A percentile compares a stretch with the other conserved stretches of the same genome.
Evolutionary conservation across 208 protist genomes (phyloP).

Genomic region (Angomonas deanei): DNA sequence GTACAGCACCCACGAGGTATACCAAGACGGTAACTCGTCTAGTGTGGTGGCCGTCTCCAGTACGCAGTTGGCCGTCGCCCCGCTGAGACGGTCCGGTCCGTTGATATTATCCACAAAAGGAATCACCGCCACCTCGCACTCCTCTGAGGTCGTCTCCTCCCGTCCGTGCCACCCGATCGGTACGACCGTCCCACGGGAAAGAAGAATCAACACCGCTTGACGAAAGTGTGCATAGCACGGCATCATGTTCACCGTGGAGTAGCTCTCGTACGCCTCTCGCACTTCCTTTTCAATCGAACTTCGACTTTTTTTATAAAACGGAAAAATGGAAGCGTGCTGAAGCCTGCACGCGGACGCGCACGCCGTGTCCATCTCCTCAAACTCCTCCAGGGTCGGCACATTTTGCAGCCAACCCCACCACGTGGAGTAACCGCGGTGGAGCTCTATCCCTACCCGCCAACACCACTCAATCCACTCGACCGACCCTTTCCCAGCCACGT

Average conservation of each 20-base stretch:
- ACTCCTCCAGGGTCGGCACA: conserved; percentile 35
- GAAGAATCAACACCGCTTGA: conserved; percentile 57
- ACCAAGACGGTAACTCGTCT: conserved; percentile 69
- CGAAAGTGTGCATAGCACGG: conserved; percentile 33
- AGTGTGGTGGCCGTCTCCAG: conserved; percentile 58
- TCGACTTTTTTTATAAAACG: conserved; percentile 37
- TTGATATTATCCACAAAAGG: conserved; percentile 82
- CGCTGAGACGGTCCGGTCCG: conserved; percentile 24
- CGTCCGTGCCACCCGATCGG: not conserved
- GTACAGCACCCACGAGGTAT: conserved; percentile 29
- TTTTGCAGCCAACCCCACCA: conserved; percentile 83
- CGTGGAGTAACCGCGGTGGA: conserved; percentile 60
- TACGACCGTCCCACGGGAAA: conserved; percentile 34
- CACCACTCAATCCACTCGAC: conserved; percentile 60
- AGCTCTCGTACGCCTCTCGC: conserved; percentile 24
- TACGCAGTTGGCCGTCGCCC: conserved; percentile 32
- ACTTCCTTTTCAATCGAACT: conserved; percentile 42
- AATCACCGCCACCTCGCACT: conserved; percentile 64
- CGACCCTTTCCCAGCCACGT: conserved; percentile 1
- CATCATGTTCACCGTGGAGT: conserved; percentile 37
- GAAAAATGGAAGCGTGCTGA: conserved; percentile 51
- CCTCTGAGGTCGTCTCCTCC: not conserved
- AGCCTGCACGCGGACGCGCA: conserved; percentile 50
- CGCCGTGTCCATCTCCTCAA: conserved; percentile 26
- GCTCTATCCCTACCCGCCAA: conserved; percentile 76